These are phyloP conservation scores for Tuber melanosporum DNA, from an alignment of 495 filamentous ascomycete species.

Conservation along the genomic window DNA sequence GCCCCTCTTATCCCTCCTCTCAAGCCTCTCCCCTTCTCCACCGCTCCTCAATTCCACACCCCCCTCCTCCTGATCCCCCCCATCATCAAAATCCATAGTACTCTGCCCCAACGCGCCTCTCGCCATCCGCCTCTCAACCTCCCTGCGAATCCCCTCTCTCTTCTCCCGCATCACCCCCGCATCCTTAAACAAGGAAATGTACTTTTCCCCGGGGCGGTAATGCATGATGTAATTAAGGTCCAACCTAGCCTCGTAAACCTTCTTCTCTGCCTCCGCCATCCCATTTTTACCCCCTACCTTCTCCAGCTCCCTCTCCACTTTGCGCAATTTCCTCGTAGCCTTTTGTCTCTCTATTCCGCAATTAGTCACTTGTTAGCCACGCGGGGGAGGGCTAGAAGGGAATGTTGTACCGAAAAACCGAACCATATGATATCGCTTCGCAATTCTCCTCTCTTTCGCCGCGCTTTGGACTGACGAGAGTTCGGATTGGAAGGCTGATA, in stretches of 20 bases:
- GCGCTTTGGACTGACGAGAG: constrained; percentile 54
- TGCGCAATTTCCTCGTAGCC: constrained; percentile 64
- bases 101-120: constrained; percentile 54
- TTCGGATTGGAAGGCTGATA: constrained; percentile 67
- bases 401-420: constrained; percentile 64
- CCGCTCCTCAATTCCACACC: constrained; percentile 7
- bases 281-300: constrained; percentile 54
- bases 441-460: constrained; percentile 62
- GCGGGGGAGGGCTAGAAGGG: constrained; percentile 29
- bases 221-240: constrained; percentile 82
- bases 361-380: not conserved
- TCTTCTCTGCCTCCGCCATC: constrained; percentile 46
- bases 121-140: constrained; percentile 55
- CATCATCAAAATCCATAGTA: constrained; percentile 44
- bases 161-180: constrained; percentile 37
- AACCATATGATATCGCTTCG: constrained; percentile 86
- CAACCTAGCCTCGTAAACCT: constrained; percentile 65
- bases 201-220: constrained; percentile 71
- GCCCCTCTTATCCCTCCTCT: constrained; percentile 19
- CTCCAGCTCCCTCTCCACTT: constrained; percentile 66
- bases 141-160: constrained; percentile 52
- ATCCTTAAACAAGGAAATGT: constrained; percentile 65
- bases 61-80: constrained; percentile 17
- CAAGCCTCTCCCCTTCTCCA: constrained; percentile 5
- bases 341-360: constrained; percentile 67